Percentiles rank a stretch among this genome's conserved stretches.
Conservation (phyloP, 2,329 filamentous ascomycete genomes). For the Myrmaecium sp. region DNA sequence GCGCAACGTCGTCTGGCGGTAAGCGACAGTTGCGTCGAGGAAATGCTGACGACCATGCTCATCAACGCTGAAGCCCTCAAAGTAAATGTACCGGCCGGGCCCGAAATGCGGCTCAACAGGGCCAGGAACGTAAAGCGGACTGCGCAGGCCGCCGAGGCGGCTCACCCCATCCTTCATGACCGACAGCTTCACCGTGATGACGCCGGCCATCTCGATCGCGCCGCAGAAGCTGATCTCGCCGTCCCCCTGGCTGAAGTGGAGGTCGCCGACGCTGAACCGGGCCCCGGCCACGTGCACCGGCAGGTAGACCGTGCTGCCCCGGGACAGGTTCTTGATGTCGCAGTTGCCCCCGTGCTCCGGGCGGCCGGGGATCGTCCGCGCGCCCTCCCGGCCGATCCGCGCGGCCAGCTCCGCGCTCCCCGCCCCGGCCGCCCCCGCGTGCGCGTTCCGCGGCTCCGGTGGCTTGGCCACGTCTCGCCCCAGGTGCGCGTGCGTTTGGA, state of each 20-base stretch:
- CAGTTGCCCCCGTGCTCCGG: constrained; percentile 84
- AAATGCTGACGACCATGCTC: constrained; percentile 80
- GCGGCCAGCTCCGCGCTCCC: constrained; percentile 41
- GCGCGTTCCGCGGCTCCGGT: constrained; percentile 53
- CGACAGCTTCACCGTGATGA: constrained; percentile 79
- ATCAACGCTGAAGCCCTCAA: constrained; percentile 83
- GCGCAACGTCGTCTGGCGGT: constrained; percentile 62
- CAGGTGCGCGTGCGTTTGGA: constrained; percentile 47
- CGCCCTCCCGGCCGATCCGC: constrained; percentile 61
- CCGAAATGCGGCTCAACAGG: constrained; percentile 81
- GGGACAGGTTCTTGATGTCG: constrained; percentile 73
- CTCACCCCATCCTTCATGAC: constrained; percentile 66
- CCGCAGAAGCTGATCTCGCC: constrained; percentile 65
- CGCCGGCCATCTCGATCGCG: constrained; percentile 85
- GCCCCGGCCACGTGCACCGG: constrained; percentile 76
- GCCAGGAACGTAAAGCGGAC: constrained; percentile 70
- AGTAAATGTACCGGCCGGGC: constrained; percentile 64
- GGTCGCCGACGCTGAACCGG: constrained; percentile 78
- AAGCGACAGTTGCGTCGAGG: constrained; percentile 71
- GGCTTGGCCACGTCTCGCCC: constrained; percentile 60
- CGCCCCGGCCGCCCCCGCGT: constrained; percentile 54
- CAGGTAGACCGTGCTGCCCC: constrained; percentile 69
- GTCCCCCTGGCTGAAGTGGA: constrained; percentile 72
- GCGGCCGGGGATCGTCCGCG: constrained; percentile 66
- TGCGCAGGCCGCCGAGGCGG: constrained; percentile 56